Evolutionary conservation across 2,329 filamentous ascomycete species (phyloP), one percentile per base, ranked within the genome.

Genomic region (Curvularia sp.): DNA sequence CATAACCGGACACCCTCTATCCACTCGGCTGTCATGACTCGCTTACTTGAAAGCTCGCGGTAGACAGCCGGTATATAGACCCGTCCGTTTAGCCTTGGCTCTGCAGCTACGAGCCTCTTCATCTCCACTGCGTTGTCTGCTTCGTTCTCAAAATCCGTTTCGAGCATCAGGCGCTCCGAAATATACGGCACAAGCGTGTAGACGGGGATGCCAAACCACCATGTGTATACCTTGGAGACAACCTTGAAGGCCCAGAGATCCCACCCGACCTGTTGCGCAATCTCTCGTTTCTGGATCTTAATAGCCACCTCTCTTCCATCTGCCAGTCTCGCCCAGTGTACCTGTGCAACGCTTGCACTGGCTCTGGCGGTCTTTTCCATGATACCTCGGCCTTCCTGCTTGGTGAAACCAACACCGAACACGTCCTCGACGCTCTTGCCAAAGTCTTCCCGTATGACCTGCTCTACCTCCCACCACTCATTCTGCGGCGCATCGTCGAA

Each of bases 401-500:
- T 87, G 0, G 82, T 82, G 74, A 97, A 96, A 69, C 90, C 92
- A 20, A 97, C 88, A 0, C 92, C 93, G 77, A 98, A 98, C 0
- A 97, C 92, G 66, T 97, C 93, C 79, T 97, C 92, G 0, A 89
- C 88, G 24, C 88, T 88, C 75, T 87, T 89, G 3, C 89, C 86
- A 82, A 97, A 98, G 69, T 98, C 95, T 75, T 96, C 88, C 22
- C 86, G 82, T 41, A 99, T 90, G 12, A 98, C 93, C 72, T 84
- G 86, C 79, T 96, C 89, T 1, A 97, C 89, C 50, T 94, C 91
- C 65, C 83, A 84, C 93, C 93, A 98, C 42, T 85, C 84, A 74
- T 96, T 95, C 82, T 97, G 93, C 38, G 94, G 93, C 62, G 95
- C 95, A 80, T 98, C 94, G 75, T 98, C 95, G 75, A 98, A 99